phyloP scores from a whole-genome alignment of 805 yeast genomes.

The Suhomyces xylopsoci region DNA sequence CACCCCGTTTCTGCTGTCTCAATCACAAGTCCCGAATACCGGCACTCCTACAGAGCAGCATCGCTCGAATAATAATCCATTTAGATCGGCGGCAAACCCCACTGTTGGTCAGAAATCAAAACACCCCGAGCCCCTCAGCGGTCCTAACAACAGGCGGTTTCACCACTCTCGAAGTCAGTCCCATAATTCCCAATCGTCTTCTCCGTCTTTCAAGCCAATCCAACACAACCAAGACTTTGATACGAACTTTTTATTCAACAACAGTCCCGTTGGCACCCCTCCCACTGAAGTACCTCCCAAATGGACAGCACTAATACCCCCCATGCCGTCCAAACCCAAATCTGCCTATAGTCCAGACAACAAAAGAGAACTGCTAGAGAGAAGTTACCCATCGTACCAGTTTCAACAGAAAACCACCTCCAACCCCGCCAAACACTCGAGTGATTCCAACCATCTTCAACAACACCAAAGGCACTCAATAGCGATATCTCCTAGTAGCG shows the following conservation, averaged over 20 bases:
- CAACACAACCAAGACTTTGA: conserved; percentile 10
- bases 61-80: background rate
- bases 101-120: background rate
- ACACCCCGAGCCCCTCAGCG: background rate
- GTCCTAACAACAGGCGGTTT: background rate
- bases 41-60: background rate
- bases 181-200: conserved; percentile 11
- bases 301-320: conserved; percentile 29
- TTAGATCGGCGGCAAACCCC: background rate
- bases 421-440: background rate
- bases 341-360: conserved; percentile 11
- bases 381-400: background rate
- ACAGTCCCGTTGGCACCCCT: background rate
- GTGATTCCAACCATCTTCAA: background rate
- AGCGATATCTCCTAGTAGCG: conserved; percentile 21
- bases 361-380: background rate
- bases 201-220: conserved; percentile 13
- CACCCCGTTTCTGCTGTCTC: background rate
- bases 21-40: background rate
- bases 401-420: background rate
- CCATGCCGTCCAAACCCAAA: conserved; percentile 23
- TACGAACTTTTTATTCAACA: conserved; percentile 1
- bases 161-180: conserved; percentile 12
- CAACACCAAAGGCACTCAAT: conserved; percentile 26
- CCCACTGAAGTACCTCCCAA: conserved; percentile 4